Evolutionary conservation across 2,329 filamentous ascomycete genomes (phyloP).

Genomic region (Neoscytalidium dimidiatum): DNA sequence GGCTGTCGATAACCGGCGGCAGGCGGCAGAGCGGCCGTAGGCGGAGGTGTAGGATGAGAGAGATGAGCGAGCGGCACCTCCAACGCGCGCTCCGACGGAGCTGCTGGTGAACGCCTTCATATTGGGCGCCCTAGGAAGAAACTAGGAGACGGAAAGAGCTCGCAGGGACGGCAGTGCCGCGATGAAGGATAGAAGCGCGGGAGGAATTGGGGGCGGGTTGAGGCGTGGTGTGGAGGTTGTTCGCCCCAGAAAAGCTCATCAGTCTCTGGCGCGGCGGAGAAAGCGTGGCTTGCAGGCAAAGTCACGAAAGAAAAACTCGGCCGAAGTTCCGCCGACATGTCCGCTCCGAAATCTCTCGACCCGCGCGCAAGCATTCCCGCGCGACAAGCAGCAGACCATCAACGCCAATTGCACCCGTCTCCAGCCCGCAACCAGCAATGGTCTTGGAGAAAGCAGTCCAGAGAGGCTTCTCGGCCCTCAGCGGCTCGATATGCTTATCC

Average conservation of each 20-base stretch:
- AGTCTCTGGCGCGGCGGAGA: slow-evolving; percentile 9
- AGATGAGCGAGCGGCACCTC: slow-evolving; percentile 38
- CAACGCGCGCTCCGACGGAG: slow-evolving; percentile 44
- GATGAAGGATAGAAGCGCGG: background rate
- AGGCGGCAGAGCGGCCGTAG: slow-evolving; percentile 50
- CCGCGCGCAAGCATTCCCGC: background rate
- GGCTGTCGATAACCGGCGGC: slow-evolving; percentile 48
- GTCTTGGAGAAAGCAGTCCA: background rate
- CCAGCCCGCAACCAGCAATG: background rate
- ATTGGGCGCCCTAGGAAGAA: slow-evolving; percentile 30
- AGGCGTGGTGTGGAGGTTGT: background rate
- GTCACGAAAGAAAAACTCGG: background rate
- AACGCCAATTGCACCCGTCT: background rate
- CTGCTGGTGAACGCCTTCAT: slow-evolving; percentile 48
- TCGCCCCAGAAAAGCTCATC: slow-evolving; percentile 17
- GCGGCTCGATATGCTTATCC: slow-evolving; percentile 5
- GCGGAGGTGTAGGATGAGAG: slow-evolving; percentile 37
- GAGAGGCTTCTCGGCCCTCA: slow-evolving; percentile 8
- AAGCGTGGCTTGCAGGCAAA: background rate
- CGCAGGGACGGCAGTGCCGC: background rate
- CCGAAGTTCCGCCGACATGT: slow-evolving; percentile 1
- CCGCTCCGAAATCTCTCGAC: slow-evolving; percentile 6
- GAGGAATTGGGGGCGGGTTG: slow-evolving; percentile 11
- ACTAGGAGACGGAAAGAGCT: background rate
- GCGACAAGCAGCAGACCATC: background rate